Conservation (phyloP, 176 grass and related monocot genomes). For the Carex parvula region DNA sequence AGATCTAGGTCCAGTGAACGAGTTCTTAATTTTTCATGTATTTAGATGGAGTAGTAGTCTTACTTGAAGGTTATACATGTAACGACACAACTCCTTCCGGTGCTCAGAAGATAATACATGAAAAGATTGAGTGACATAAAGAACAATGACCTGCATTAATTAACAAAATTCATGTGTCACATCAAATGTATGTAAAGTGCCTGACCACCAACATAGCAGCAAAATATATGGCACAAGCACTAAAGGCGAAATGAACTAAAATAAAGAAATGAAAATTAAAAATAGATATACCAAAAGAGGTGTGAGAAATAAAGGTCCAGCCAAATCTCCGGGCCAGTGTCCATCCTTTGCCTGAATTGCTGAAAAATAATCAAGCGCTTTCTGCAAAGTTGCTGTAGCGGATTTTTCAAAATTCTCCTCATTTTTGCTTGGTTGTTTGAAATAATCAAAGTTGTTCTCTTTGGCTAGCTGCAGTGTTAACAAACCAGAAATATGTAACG, state of each 20-base stretch:
- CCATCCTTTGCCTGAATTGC: constrained; percentile 72
- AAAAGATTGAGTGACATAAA: constrained; percentile 52
- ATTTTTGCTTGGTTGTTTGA: constrained; percentile 18
- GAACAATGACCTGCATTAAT: constrained; percentile 55
- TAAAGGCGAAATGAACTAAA: neutral
- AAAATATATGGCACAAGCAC: neutral
- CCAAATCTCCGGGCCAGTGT: constrained; percentile 70
- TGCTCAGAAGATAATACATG: constrained; percentile 50
- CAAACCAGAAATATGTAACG: neutral
- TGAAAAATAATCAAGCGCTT: constrained; percentile 48
- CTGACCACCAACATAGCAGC: neutral
- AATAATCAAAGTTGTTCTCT: constrained; percentile 38
- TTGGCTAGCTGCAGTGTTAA: constrained; percentile 43
- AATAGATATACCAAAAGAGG: constrained; percentile 48
- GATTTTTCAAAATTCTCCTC: neutral
- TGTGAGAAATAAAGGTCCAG: constrained; percentile 56
- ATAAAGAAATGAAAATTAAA: neutral
- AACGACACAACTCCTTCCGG: constrained; percentile 50
- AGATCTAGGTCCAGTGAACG: neutral
- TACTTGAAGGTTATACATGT: constrained; percentile 74
- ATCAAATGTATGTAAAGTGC: neutral
- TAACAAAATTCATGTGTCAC: constrained; percentile 12
- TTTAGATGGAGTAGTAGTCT: neutral
- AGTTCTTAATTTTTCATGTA: neutral
- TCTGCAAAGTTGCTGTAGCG: constrained; percentile 30